These are phyloP conservation scores for Triadica sebifera DNA, from an alignment of 345 rosid species.

Conservation along the genomic window DNA sequence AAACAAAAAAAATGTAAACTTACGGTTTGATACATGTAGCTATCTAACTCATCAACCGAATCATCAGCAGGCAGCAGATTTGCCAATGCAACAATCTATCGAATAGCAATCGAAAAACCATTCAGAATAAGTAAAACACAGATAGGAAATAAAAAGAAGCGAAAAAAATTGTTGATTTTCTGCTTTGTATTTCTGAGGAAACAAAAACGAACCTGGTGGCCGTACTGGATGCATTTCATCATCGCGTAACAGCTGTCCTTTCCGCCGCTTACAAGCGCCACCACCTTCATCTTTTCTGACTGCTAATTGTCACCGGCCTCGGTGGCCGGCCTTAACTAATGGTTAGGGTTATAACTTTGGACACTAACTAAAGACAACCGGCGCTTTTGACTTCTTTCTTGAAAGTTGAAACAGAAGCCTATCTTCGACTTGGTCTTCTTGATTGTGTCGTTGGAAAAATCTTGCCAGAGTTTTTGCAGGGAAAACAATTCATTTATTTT, in stretches of 20 bases:
- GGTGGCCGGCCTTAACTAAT: too few relatives aligned
- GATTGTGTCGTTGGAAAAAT: background rate
- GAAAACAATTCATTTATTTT: too few relatives aligned
- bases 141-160: background rate
- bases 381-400: background rate
- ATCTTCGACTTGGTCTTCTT: background rate
- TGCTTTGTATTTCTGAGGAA: slow-evolving; percentile 4
- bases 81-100: slow-evolving; percentile 85
- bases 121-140: background rate
- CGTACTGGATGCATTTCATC: slow-evolving; percentile 83
- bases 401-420: background rate
- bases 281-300: slow-evolving; percentile 70
- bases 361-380: background rate
- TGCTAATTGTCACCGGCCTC: too few relatives aligned
- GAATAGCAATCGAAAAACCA: background rate
- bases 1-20: slow-evolving; percentile 11
- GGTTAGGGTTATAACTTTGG: slow-evolving; percentile 3
- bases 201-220: slow-evolving; percentile 63
- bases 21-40: slow-evolving; percentile 94
- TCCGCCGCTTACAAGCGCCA: slow-evolving; percentile 94
- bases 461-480: background rate
- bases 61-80: slow-evolving; percentile 87
- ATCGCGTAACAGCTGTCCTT: slow-evolving; percentile 94
- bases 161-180: too few relatives aligned
- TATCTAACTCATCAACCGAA: slow-evolving; percentile 84